phyloP scores from a whole-genome alignment of 2,329 filamentous ascomycete species.

The Ophiocordyceps camponoti-leonardi region DNA sequence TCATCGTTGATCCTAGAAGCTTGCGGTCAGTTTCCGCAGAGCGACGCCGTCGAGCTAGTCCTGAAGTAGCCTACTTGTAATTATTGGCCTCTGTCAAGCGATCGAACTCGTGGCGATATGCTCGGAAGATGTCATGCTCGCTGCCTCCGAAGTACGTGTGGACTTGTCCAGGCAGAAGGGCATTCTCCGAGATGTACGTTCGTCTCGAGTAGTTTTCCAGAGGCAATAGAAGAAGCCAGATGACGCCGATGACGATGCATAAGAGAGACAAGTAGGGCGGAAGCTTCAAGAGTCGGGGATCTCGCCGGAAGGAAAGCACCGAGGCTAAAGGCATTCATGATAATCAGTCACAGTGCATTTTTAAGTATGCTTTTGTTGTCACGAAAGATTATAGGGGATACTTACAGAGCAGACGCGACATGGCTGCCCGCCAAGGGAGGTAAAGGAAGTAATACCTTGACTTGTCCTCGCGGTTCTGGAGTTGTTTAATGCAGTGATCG shows the following conservation, averaged over 20 bases:
- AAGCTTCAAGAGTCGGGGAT: slow-evolving; percentile 65
- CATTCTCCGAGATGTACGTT: slow-evolving; percentile 97
- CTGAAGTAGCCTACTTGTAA: slow-evolving; percentile 24
- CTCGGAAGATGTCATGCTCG: slow-evolving; percentile 86
- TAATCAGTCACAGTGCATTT: neutral
- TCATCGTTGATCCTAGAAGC: slow-evolving; percentile 42
- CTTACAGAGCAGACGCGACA: slow-evolving; percentile 39
- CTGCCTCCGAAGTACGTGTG: slow-evolving; percentile 96
- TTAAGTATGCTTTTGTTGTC: too few relatives aligned
- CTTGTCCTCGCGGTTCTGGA: neutral
- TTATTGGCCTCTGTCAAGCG: slow-evolving; percentile 36
- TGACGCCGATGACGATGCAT: slow-evolving; percentile 69
- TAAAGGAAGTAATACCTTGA: neutral
- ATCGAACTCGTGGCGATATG: slow-evolving; percentile 72
- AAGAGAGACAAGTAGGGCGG: slow-evolving; percentile 78
- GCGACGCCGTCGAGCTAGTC: neutral
- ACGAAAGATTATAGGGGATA: neutral
- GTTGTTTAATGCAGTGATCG: neutral
- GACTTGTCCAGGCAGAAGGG: slow-evolving; percentile 84
- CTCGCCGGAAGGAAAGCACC: slow-evolving; percentile 54
- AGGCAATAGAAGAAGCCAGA: slow-evolving; percentile 80
- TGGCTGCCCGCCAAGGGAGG: slow-evolving; percentile 9
- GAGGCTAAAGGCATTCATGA: slow-evolving; percentile 24
- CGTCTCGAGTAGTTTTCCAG: slow-evolving; percentile 77
- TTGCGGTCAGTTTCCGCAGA: neutral